Percentiles rank a stretch among this genome's conserved stretches.
phyloP scores from a whole-genome alignment of 768 basidiomycete genomes.

The Gymnopilus dilepis region DNA sequence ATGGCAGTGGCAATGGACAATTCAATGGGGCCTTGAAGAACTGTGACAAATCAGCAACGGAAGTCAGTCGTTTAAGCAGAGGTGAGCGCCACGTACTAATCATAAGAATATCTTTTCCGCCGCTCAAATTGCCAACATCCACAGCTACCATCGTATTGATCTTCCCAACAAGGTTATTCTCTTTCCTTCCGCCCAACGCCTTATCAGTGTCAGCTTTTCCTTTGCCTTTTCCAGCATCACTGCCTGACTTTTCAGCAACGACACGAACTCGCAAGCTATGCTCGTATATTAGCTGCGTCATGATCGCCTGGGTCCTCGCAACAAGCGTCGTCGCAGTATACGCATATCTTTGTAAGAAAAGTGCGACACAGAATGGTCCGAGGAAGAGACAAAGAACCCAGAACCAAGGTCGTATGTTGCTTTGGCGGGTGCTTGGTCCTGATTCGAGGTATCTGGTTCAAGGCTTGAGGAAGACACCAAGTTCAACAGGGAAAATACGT shows the following conservation, averaged over 20 bases:
- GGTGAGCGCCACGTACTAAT: not conserved
- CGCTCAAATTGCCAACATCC: slow-evolving; percentile 45
- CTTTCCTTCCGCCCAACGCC: slow-evolving; percentile 14
- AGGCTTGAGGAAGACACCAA: not conserved
- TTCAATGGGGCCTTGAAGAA: not conserved
- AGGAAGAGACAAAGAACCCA: slow-evolving; percentile 63
- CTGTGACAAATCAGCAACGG: not conserved
- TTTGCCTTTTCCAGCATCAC: too few relatives aligned
- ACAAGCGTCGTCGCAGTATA: slow-evolving; percentile 50
- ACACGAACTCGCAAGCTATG: slow-evolving; percentile 65
- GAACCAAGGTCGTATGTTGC: slow-evolving; percentile 63
- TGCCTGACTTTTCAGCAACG: slow-evolving; percentile 42
- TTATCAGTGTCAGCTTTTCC: not conserved
- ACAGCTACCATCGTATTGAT: slow-evolving; percentile 80
- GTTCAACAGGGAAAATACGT: slow-evolving; percentile 43
- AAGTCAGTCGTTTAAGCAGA: not conserved
- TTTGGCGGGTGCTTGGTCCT: slow-evolving; percentile 44
- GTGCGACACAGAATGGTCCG: slow-evolving; percentile 50
- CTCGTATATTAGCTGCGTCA: slow-evolving; percentile 50
- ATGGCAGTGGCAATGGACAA: not conserved
- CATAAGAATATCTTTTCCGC: not conserved
- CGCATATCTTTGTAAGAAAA: slow-evolving; percentile 62
- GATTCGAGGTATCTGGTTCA: slow-evolving; percentile 59
- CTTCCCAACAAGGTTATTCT: slow-evolving; percentile 66
- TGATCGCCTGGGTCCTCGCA: slow-evolving; percentile 45